Conservation (phyloP, 2,329 filamentous ascomycete genomes). For the Onygenales sp. region DNA sequence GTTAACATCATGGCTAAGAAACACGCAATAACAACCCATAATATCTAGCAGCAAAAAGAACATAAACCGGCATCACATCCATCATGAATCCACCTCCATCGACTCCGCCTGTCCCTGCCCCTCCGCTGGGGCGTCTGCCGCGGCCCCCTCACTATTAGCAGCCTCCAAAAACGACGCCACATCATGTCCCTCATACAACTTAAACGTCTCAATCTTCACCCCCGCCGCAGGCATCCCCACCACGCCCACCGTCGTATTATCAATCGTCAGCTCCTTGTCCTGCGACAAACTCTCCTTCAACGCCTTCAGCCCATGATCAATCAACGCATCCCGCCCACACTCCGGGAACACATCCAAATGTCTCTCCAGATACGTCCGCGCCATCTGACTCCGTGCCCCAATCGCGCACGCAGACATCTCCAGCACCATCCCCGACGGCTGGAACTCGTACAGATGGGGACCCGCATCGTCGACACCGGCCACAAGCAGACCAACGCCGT, state of each 20-base stretch:
- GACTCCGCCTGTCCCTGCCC: constrained; percentile 37
- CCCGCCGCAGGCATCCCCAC: constrained; percentile 55
- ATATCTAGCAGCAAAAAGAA: not conserved
- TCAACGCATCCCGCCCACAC: constrained; percentile 71
- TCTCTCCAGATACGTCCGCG: constrained; percentile 88
- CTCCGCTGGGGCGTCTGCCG: constrained; percentile 36
- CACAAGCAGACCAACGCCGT: constrained; percentile 86
- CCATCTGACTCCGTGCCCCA: constrained; percentile 93
- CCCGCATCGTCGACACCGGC: constrained; percentile 90
- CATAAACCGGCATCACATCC: not conserved
- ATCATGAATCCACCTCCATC: constrained; percentile 49
- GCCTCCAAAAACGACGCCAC: constrained; percentile 79
- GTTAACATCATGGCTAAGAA: constrained; percentile 2
- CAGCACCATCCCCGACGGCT: constrained; percentile 88
- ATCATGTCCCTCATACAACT: constrained; percentile 81
- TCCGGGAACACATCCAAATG: constrained; percentile 75
- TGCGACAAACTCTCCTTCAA: constrained; percentile 93
- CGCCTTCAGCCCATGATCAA: constrained; percentile 80
- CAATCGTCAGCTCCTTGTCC: constrained; percentile 94
- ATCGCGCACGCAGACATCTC: constrained; percentile 97
- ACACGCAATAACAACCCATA: not conserved
- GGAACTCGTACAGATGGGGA: constrained; percentile 96
- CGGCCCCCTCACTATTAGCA: constrained; percentile 44
- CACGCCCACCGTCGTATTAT: constrained; percentile 89
- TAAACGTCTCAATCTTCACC: constrained; percentile 64